A percentile compares a stretch with the other conserved stretches of the same genome.
Conservation (phyloP, 2,329 filamentous ascomycete species). For the Polychaeton citri region DNA sequence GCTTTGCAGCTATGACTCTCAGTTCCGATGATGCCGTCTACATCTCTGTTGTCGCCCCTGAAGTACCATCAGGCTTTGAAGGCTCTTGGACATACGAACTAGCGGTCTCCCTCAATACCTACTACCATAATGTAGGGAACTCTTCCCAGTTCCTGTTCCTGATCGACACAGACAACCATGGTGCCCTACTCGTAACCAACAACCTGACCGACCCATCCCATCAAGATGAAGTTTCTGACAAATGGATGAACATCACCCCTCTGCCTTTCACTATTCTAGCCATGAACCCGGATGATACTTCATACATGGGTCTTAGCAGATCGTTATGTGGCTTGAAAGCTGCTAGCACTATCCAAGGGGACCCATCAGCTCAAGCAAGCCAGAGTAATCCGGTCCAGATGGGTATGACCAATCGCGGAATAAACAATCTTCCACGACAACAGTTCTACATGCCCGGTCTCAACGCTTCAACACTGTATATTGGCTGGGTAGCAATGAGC, state of each 20-base stretch:
- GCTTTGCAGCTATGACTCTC: slow-evolving; percentile 53
- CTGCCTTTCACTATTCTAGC: slow-evolving; percentile 65
- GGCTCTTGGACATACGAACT: slow-evolving; percentile 70
- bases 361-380: slow-evolving; percentile 35
- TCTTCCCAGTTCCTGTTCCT: slow-evolving; percentile 51
- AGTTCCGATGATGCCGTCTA: slow-evolving; percentile 56
- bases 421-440: slow-evolving; percentile 59
- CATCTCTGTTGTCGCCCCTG: slow-evolving; percentile 61
- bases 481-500: slow-evolving; percentile 56
- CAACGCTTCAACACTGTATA: slow-evolving; percentile 57
- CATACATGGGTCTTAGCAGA: slow-evolving; percentile 55
- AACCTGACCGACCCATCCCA: slow-evolving; percentile 47
- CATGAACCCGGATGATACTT: slow-evolving; percentile 45
- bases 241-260: slow-evolving; percentile 43
- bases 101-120: slow-evolving; percentile 66
- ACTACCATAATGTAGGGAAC: slow-evolving; percentile 55
- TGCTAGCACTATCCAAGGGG: slow-evolving; percentile 47
- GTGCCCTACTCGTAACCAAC: slow-evolving; percentile 65
- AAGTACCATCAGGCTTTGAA: slow-evolving; percentile 43
- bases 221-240: slow-evolving; percentile 34
- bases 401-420: slow-evolving; percentile 56
- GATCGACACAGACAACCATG: slow-evolving; percentile 71
- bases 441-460: slow-evolving; percentile 76
- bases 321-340: slow-evolving; percentile 72
- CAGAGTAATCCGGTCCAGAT: slow-evolving; percentile 24